A percentile compares a stretch with the other conserved stretches of the same genome.
Conservation (phyloP, 2,329 filamentous ascomycete species). For the Ceratocystis variospora region DNA sequence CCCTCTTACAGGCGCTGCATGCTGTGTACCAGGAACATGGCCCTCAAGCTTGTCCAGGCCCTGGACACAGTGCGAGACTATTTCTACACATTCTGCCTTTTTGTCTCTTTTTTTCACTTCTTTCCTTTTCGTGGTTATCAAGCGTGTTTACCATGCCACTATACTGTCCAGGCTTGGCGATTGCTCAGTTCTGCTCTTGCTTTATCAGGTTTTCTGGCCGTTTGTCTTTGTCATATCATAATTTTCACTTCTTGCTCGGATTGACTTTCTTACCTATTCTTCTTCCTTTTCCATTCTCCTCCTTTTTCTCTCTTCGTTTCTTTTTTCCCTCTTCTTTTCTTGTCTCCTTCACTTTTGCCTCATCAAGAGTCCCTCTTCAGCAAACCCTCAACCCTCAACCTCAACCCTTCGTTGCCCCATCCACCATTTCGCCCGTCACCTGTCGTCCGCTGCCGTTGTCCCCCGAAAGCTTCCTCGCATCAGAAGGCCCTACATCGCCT, state of each 20-base stretch:
- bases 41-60: neutral
- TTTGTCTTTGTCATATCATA: constrained; percentile 11
- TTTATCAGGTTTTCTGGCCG: neutral
- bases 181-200: neutral
- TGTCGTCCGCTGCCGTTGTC: neutral
- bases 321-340: neutral
- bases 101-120: neutral
- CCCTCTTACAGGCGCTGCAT: neutral
- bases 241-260: neutral
- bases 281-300: neutral
- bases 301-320: neutral
- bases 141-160: constrained; percentile 2
- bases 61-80: neutral
- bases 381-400: constrained; percentile 6
- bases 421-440: neutral
- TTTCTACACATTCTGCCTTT: neutral
- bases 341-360: neutral
- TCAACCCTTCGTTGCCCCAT: neutral
- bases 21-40: neutral
- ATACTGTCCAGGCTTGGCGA: neutral
- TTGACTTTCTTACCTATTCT: neutral
- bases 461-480: neutral
- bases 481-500: constrained; percentile 5
- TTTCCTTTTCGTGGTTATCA: neutral
- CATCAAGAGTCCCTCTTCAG: too few relatives aligned